Evolutionary conservation across 2,329 filamentous ascomycete species (phyloP), one percentile per base, ranked within the genome.

Genomic region (Botryotinia convoluta): DNA sequence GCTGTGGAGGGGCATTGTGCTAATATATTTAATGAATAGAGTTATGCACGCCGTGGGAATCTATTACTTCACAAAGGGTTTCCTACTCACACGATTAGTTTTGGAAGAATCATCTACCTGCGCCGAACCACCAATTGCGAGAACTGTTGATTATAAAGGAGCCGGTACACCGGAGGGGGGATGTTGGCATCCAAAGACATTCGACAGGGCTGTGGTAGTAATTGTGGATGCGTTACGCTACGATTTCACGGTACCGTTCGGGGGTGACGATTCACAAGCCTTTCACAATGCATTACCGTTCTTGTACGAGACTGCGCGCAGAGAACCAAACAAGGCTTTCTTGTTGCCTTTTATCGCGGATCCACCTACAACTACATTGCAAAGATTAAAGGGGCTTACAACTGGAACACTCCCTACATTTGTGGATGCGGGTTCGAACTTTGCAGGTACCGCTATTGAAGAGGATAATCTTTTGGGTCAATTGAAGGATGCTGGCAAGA

Each of bases 341-440:
- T 85, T 99, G 65, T 87, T 95, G 39, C 96, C 96, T 0, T 99
- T 99, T 82, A 98, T 99, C 80, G 96, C 96, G 57, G 96, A 99
- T 80, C 95, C 96, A 51, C 96, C 96, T 10, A 99, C 96, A 5
- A 92, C 95, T 9, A 99, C 96, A 10, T 84, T 98, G 74, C 96
- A 98, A 83, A 87, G 96, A 76, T 84, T 99, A 77, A 98, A 98
- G 84, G 96, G 95, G 4, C 83, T 99, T 76, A 99, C 95, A 29
- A 99, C 96, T 0, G 96, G 96, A 6, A 98, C 96, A 2, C 84
- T 99, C 71, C 96, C 96, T 1, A 98, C 95, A 0, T 98, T 99
- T 80, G 88, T 98, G 71, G 96, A 99, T 81, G 89, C 93, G 18
- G 96, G 96, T 0, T 97, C 93, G 76, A 99, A 95, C 83, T 99